Conservation (phyloP, 192 early-diverging fungal species). For the Coemansia sp. region DNA sequence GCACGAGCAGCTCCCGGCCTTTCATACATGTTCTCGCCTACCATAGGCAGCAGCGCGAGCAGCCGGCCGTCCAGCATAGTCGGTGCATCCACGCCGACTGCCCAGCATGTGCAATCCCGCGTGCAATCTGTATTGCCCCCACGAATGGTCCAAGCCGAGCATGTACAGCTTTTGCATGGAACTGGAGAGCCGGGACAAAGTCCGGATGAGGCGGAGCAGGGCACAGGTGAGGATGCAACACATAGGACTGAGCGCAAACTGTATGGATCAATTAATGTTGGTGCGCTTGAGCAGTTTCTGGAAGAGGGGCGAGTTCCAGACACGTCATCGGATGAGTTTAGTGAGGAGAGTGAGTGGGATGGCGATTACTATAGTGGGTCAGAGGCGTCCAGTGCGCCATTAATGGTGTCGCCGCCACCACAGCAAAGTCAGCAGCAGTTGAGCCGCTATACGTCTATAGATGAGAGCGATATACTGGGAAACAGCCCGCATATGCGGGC, state of each 20-base stretch:
- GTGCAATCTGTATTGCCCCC: background rate
- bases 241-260: conserved; percentile 14
- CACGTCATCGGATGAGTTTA: conserved; percentile 34
- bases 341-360: conserved; percentile 32
- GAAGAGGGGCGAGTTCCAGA: conserved; percentile 46
- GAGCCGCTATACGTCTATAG: background rate
- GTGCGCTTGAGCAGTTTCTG: conserved; percentile 44
- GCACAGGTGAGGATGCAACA: background rate
- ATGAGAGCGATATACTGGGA: background rate
- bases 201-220: background rate
- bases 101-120: conserved; percentile 9
- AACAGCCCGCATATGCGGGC: background rate
- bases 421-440: background rate
- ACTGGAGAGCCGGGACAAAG: background rate
- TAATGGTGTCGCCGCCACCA: background rate
- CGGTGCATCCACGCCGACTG: conserved; percentile 19
- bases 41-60: conserved; percentile 10
- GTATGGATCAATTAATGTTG: conserved; percentile 47
- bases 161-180: too few relatives aligned
- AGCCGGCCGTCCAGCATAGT: conserved; percentile 51
- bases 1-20: conserved; percentile 52
- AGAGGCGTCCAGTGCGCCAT: conserved; percentile 1
- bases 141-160: background rate
- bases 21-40: conserved; percentile 56
- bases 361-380: conserved; percentile 32